Evolutionary conservation across 345 rosid genomes (phyloP).

Genomic region (Arabidopsis suecica): DNA sequence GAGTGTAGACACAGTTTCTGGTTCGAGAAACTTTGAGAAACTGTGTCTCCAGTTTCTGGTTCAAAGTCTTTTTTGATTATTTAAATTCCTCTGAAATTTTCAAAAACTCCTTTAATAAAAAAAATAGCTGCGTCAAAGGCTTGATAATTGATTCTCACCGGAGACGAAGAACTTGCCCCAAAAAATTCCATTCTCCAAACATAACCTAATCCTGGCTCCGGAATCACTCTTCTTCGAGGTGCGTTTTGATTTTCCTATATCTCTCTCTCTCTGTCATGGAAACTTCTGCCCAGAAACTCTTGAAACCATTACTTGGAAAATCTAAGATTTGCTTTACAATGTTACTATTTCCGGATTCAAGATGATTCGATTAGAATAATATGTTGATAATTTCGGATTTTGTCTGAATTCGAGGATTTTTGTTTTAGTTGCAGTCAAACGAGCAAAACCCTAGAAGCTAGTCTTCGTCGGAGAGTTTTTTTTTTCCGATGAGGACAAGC

Average conservation of each 20-base stretch:
- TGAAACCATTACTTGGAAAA: neutral
- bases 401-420: neutral
- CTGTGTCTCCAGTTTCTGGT: no score
- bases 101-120: slow-evolving; percentile 7
- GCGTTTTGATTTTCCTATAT: slow-evolving; percentile 17
- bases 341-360: neutral
- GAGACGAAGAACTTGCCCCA: slow-evolving; percentile 9
- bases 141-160: slow-evolving; percentile 18
- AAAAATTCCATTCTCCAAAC: neutral
- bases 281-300: neutral
- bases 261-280: neutral
- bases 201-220: neutral
- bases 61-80: slow-evolving; percentile 8
- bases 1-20: no score
- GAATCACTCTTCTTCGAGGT: slow-evolving; percentile 36
- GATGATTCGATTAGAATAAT: neutral
- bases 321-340: neutral
- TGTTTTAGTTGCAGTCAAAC: slow-evolving; percentile 4
- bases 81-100: slow-evolving; percentile 34
- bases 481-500: slow-evolving; percentile 41
- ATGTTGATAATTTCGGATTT: neutral
- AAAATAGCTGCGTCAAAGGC: slow-evolving; percentile 34
- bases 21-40: no score
- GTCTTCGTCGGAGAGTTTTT: slow-evolving; percentile 6
- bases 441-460: slow-evolving; percentile 10